Conservation (phyloP, 1,139 yeast genomes). For the Yamadazyma blattariae region DNA sequence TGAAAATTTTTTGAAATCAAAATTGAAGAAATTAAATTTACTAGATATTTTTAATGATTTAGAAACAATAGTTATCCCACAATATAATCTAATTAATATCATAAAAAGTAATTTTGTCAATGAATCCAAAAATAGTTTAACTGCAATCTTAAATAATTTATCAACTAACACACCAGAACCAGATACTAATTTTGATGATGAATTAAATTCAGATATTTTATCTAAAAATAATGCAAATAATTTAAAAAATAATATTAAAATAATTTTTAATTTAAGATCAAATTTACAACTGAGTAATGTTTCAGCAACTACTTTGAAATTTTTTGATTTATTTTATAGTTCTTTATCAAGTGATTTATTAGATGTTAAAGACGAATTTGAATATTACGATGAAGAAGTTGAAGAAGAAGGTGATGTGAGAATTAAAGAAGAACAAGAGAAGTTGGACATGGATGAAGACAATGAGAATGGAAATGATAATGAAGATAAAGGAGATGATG, state of each 20-base stretch:
- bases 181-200: too few relatives aligned
- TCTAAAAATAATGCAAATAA: not conserved
- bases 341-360: conserved; percentile 7
- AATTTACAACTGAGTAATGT: not conserved
- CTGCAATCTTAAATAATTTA: too few relatives aligned
- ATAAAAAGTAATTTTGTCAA: conserved; percentile 5
- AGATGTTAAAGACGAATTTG: conserved; percentile 5
- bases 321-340: conserved; percentile 10
- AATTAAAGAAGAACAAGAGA: conserved; percentile 1
- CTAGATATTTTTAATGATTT: conserved; percentile 1
- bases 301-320: conserved; percentile 2
- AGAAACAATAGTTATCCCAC: not conserved
- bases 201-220: too few relatives aligned
- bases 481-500: not conserved
- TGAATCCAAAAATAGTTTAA: too few relatives aligned
- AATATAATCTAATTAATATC: conserved; percentile 2
- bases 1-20: conserved; percentile 6
- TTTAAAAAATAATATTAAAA: conserved; percentile 1
- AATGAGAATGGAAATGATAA: not conserved
- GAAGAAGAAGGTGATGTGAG: not conserved
- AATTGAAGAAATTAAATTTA: conserved; percentile 2
- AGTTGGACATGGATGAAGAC: not conserved
- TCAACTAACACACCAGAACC: too few relatives aligned
- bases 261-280: conserved; percentile 3
- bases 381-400: conserved; percentile 1